Evolutionary conservation across 257 asterid genomes (phyloP).

Genomic region (Solanum tarijense): DNA sequence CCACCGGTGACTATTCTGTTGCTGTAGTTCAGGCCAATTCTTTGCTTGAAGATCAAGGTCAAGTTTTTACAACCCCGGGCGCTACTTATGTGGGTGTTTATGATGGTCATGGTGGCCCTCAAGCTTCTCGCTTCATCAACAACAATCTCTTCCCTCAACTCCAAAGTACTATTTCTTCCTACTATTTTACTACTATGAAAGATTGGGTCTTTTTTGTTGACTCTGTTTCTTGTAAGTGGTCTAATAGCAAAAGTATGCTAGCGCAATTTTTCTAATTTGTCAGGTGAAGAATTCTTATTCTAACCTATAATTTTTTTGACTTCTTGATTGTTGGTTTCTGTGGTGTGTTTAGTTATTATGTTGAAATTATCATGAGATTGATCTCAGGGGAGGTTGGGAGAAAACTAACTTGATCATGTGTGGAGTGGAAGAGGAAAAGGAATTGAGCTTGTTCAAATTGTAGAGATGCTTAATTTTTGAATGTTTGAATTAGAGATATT

Average conservation of each 20-base stretch:
- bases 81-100: constrained; percentile 38
- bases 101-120: constrained; percentile 40
- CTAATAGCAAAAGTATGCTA: neutral
- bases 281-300: neutral
- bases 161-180: constrained; percentile 9
- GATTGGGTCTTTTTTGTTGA: neutral
- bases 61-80: constrained; percentile 24
- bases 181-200: neutral
- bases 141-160: constrained; percentile 23
- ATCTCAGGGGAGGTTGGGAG: neutral
- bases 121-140: constrained; percentile 34
- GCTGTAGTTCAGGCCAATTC: constrained; percentile 41
- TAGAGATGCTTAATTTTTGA: neutral
- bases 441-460: neutral
- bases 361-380: neutral
- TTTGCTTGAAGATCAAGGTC: constrained; percentile 31
- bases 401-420: neutral
- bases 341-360: neutral
- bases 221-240: neutral
- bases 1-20: constrained; percentile 30
- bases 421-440: neutral
- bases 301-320: neutral
- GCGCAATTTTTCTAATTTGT: neutral
- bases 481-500: neutral
- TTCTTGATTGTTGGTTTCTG: neutral